These are phyloP conservation scores for Kluyveromyces siamensis DNA, from an alignment of 805 yeast genomes.

Conservation along the genomic window DNA sequence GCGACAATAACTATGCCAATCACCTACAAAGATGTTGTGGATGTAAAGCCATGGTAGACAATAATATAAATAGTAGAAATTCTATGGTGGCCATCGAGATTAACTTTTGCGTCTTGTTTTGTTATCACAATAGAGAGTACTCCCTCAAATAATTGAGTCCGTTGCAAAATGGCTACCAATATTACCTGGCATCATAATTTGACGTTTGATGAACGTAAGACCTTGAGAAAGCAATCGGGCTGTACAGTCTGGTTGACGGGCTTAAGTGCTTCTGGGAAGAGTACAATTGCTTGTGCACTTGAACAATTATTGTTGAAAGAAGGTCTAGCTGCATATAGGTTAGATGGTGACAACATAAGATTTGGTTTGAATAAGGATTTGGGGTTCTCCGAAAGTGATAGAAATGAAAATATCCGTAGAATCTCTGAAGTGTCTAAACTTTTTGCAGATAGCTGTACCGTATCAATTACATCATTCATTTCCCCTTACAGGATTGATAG, in stretches of 20 bases:
- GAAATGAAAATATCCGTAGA: constrained; percentile 92
- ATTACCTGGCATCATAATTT: constrained; percentile 94
- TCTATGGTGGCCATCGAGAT: not conserved
- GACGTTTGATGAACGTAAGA: constrained; percentile 71
- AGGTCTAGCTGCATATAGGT: constrained; percentile 69
- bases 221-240: constrained; percentile 70
- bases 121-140: not conserved
- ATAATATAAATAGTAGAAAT: not conserved
- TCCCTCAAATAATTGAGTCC: not conserved
- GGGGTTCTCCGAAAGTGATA: constrained; percentile 84
- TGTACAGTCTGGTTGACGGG: constrained; percentile 95
- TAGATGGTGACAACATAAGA: constrained; percentile 91
- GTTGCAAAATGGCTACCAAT: constrained; percentile 71
- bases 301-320: constrained; percentile 71
- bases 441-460: constrained; percentile 86
- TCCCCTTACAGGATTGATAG: constrained; percentile 86
- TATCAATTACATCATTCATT: constrained; percentile 85
- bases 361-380: constrained; percentile 93
- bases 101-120: not conserved
- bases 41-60: not conserved
- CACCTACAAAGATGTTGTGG: not conserved
- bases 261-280: constrained; percentile 86
- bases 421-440: constrained; percentile 90
- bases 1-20: not conserved
- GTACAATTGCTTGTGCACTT: constrained; percentile 89